Conservation (phyloP, 2,329 filamentous ascomycete genomes). For the Diplodia intermedia region DNA sequence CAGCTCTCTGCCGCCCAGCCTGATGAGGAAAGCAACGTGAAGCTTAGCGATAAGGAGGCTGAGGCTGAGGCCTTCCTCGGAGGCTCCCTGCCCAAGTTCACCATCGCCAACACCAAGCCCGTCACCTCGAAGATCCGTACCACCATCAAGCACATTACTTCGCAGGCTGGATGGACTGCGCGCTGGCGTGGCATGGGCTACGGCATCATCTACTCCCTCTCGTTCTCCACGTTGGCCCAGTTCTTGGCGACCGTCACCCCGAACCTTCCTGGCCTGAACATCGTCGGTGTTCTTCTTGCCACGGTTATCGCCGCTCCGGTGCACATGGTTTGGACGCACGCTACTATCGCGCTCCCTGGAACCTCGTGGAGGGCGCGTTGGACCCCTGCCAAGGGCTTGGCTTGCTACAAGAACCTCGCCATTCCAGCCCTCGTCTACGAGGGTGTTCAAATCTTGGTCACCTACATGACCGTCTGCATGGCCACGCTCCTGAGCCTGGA, state of each 20-base stretch:
- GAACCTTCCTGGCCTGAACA: conserved; percentile 52
- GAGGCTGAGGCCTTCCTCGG: conserved; percentile 46
- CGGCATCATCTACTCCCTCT: conserved; percentile 49
- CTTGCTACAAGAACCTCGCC: conserved; percentile 72
- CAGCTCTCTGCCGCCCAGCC: conserved; percentile 59
- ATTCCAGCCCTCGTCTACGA: conserved; percentile 69
- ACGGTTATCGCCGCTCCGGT: conserved; percentile 70
- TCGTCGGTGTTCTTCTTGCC: conserved; percentile 64
- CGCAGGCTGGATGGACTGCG: conserved; percentile 68
- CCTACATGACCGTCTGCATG: conserved; percentile 60
- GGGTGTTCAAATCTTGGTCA: conserved; percentile 56
- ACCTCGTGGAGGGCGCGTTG: conserved; percentile 70
- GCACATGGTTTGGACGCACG: conserved; percentile 82
- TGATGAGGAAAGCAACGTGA: conserved; percentile 51
- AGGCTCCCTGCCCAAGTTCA: conserved; percentile 42
- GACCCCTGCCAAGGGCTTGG: conserved; percentile 56
- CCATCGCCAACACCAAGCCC: conserved; percentile 60
- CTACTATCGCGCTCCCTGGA: conserved; percentile 76
- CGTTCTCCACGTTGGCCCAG: conserved; percentile 48
- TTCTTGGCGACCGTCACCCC: conserved; percentile 55
- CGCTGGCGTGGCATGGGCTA: conserved; percentile 72
- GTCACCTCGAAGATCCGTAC: conserved; percentile 67
- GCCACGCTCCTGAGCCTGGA: conserved; percentile 49
- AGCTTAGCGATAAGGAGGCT: conserved; percentile 44
- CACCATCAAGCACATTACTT: conserved; percentile 66